Evolutionary conservation across 2,329 filamentous ascomycete species (phyloP), one percentile per base, ranked within the genome.

Genomic region (Paraphoma chrysanthemicola): DNA sequence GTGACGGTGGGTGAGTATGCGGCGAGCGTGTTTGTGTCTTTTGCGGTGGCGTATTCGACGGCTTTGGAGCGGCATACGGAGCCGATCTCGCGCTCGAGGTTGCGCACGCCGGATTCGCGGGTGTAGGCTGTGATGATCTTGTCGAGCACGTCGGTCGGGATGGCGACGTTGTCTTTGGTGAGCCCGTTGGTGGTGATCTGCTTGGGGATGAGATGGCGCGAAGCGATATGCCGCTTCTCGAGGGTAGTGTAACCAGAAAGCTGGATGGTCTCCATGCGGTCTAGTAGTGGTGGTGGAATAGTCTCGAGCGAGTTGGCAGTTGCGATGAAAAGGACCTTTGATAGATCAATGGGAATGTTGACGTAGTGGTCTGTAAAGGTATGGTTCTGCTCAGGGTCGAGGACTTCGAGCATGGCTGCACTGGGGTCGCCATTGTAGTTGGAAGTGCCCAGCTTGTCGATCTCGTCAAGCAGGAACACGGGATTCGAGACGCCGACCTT

Each of bases 81-180:
- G 41, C 94, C 94, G 67, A 99, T 90, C 78, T 99, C 95, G 59
- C 95, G 91, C 79, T 99, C 95, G 18, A 99, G 85, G 71, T 96
- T 98, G 67, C 95, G 92, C 31, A 99, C 95, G 41, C 95, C 95
- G 50, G 94, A 91, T 79, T 99, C 95, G 61, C 94, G 92, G 41
- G 95, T 99, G 81, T 99, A 99, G 29, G 90, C 90, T 70, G 95
- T 95, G 68, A 98, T 98, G 64, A 97, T 92, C 77, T 96, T 96
- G 77, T 94, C 92, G 54, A 99, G 86, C 3, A 97, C 93, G 31
- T 94, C 90, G 57, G 92, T 88, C 43, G 86, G 87, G 60, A 99
- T 88, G 38, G 83, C 78, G 47, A 99, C 86, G 68, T 97, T 90
- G 45, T 89, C 88, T 28, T 88, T 82, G 47, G 83, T 83, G 49